A percentile compares a stretch with the other conserved stretches of the same genome.
These are phyloP conservation scores for Fusarium mexicanum DNA, from an alignment of 2,329 filamentous ascomycete genomes.

Conservation along the genomic window DNA sequence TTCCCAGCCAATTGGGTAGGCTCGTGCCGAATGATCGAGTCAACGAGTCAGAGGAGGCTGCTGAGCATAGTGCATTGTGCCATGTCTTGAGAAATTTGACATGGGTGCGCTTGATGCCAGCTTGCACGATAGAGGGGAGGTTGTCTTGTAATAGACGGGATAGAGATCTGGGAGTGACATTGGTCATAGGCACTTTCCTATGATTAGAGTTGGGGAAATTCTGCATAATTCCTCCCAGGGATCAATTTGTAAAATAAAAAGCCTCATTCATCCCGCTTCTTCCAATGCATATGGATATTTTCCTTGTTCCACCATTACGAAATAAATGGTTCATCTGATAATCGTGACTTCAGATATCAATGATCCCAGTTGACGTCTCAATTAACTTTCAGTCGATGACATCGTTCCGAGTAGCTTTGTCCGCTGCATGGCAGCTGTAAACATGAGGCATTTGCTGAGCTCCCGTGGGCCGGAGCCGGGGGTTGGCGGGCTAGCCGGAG, in stretches of 20 bases:
- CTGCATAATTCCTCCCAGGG: conserved; percentile 47
- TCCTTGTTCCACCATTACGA: conserved; percentile 35
- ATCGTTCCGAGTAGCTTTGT: conserved; percentile 9
- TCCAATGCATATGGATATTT: conserved; percentile 46
- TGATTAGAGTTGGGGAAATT: conserved; percentile 50
- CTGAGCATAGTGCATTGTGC: conserved; percentile 41
- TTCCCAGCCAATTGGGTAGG: conserved; percentile 46
- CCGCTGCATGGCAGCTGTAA: conserved; percentile 20
- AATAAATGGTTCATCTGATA: neutral
- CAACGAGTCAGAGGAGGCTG: conserved; percentile 45
- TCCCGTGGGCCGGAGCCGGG: conserved; percentile 46
- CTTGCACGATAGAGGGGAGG: conserved; percentile 49
- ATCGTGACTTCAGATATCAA: neutral
- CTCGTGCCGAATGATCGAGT: conserved; percentile 51
- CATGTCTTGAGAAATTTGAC: conserved; percentile 43
- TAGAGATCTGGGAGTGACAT: conserved; percentile 52
- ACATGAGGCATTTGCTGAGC: conserved; percentile 46
- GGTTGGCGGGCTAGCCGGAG: conserved; percentile 39
- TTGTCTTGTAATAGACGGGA: conserved; percentile 55
- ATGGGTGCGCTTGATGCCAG: conserved; percentile 41
- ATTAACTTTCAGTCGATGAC: conserved; percentile 36
- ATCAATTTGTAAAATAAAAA: conserved; percentile 57
- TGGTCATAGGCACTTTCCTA: conserved; percentile 47
- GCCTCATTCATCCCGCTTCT: conserved; percentile 53
- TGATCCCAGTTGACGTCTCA: conserved; percentile 25